Conservation (phyloP, 768 basidiomycete genomes). For the Crepidotus variabilis region DNA sequence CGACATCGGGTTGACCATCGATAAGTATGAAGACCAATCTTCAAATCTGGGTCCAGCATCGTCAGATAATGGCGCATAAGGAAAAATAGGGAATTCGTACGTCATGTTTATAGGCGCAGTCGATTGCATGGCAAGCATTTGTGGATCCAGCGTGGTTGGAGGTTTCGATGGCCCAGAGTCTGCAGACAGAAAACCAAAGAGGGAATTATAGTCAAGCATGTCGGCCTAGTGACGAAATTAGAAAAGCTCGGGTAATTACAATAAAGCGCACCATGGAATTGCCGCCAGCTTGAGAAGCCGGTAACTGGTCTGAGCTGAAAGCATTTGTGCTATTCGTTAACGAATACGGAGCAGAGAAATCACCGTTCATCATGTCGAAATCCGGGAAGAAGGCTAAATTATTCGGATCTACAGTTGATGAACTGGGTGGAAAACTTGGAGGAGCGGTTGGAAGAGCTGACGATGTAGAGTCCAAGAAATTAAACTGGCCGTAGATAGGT, state of each 20-base stretch:
- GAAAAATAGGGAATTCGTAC: slow-evolving; percentile 31
- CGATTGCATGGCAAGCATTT: slow-evolving; percentile 61
- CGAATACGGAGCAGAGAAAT: neutral
- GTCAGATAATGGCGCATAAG: no score
- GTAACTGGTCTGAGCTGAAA: slow-evolving; percentile 3
- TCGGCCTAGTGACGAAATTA: neutral
- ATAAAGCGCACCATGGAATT: slow-evolving; percentile 5
- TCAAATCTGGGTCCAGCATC: no score
- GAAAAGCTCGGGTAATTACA: slow-evolving; percentile 2
- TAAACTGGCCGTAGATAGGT: slow-evolving; percentile 42
- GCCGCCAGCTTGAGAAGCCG: neutral
- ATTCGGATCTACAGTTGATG: neutral
- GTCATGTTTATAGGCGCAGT: slow-evolving; percentile 56
- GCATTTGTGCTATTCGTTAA: neutral
- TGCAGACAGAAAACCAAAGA: neutral
- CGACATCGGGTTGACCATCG: no score
- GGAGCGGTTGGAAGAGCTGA: slow-evolving; percentile 9
- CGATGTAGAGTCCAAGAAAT: slow-evolving; percentile 25
- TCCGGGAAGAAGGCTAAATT: neutral
- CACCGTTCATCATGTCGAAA: neutral
- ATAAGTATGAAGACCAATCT: no score
- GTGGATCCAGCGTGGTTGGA: slow-evolving; percentile 40
- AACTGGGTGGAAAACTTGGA: slow-evolving; percentile 1
- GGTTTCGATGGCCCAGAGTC: slow-evolving; percentile 14
- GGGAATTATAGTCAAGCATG: neutral